Evolutionary conservation across 2,329 filamentous ascomycete species (phyloP).

Genomic region (Dactylellina leptospora): DNA sequence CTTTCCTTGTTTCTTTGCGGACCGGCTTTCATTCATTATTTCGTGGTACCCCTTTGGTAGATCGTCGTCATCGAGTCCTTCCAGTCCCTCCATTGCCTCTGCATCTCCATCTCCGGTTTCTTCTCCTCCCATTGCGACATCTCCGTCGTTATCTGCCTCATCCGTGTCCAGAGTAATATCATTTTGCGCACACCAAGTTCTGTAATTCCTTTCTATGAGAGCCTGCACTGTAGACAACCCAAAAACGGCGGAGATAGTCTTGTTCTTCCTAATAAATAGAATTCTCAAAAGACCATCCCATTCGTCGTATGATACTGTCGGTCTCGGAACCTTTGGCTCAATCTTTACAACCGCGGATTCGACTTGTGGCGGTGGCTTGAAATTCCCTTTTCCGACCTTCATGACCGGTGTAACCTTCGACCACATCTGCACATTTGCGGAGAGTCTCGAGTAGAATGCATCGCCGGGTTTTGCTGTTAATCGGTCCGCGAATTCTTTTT

Average conservation of each 20-base stretch:
- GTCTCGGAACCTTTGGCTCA: conserved; percentile 83
- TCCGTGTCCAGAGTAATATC: conserved; percentile 63
- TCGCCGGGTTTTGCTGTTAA: conserved; percentile 88
- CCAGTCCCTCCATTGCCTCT: conserved; percentile 66
- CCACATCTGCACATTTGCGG: conserved; percentile 94
- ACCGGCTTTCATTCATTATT: conserved; percentile 62
- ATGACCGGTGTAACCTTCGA: conserved; percentile 71
- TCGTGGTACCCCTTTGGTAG: conserved; percentile 59
- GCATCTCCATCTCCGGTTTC: conserved; percentile 60
- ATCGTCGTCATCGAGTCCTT: conserved; percentile 64
- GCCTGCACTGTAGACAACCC: conserved; percentile 81
- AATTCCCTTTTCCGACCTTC: conserved; percentile 88
- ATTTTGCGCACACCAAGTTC: conserved; percentile 88
- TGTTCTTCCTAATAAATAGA: conserved; percentile 87
- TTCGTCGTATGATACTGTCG: conserved; percentile 90
- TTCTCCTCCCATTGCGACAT: conserved; percentile 49
- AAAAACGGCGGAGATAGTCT: conserved; percentile 80
- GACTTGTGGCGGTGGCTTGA: conserved; percentile 91
- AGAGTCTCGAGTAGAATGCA: conserved; percentile 86
- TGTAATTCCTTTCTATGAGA: conserved; percentile 87
- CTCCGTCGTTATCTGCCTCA: conserved; percentile 56
- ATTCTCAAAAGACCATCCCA: conserved; percentile 90
- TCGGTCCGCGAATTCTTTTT: conserved; percentile 91
- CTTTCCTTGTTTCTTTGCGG: conserved; percentile 63
- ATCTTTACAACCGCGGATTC: conserved; percentile 91